Evolutionary conservation across 768 basidiomycete species (phyloP), one percentile per base, ranked within the genome.

Genomic region (Psilocybe subaeruginosa): DNA sequence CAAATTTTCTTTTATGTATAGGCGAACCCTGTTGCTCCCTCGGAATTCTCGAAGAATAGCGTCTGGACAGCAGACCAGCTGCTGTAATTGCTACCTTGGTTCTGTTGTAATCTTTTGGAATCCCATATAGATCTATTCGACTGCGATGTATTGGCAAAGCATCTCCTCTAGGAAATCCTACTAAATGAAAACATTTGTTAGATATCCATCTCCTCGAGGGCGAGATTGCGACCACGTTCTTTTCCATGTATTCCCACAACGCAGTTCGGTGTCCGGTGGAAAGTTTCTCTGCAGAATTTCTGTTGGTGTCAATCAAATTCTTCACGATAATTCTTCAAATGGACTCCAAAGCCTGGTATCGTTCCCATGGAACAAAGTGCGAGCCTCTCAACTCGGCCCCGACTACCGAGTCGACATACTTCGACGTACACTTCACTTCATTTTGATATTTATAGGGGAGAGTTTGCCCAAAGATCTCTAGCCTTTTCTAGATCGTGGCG

Each of bases 31-130:
- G 71, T 78, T 50, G 86, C 93, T 47, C 91, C 92, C 1, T 76
- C 85, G 66, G 83, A 78, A 14, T 94, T 91, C 69, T 84, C 85
- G 58, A 91, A 87, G 7, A 92, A 80, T 73, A 90, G 87, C 65
- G 79, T 85, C 46, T 93, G 91, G 92, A 81, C 84, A 68, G 88
- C 89, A 47, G 84, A 89, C 71, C 80, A 79, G 66, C 78, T 76
- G 29, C 64, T 69, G 64, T 83, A 73, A 48, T 60, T 19, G 41
- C 29, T 53, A 37, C 33, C 30, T 16, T n/a, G 33, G n/a, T 33
- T 8, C 11, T 30, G 12, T 27, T 31, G 14, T 19, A 31, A 51
- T 29, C 30, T 4, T 35, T 0, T 0, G 33, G 33, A 35, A 35
- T 35, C 14, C n/a, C 41, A n/a, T 43, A 43, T 43, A n/a, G 41